Conservation (phyloP, 2,329 filamentous ascomycete species). For the Pleomassaria siparia region DNA sequence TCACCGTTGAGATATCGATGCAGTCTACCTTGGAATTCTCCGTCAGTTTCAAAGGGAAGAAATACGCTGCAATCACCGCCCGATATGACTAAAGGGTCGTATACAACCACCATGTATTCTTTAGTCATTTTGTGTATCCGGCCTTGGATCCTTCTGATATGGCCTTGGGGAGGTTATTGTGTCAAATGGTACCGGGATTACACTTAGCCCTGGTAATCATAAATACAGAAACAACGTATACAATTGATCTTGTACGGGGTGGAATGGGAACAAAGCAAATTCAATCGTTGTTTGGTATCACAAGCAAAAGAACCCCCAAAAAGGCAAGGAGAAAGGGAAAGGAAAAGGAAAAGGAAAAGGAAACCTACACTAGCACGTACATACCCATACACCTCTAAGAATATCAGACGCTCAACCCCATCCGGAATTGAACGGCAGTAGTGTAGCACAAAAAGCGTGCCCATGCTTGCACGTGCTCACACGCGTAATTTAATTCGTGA, state of each 20-base stretch:
- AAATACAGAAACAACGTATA: no score
- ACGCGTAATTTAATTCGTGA: neutral
- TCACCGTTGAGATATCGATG: conserved; percentile 13
- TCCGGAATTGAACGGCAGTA: neutral
- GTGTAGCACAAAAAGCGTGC: neutral
- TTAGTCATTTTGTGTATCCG: no score
- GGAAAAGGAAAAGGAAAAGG: neutral
- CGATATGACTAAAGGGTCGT: no score
- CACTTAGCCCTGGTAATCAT: no score
- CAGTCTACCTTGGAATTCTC: conserved; percentile 24
- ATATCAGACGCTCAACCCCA: neutral
- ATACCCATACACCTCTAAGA: neutral
- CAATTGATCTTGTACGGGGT: neutral
- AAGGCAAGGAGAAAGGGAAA: neutral
- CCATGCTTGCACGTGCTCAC: neutral
- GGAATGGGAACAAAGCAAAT: neutral
- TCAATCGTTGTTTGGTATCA: conserved; percentile 1
- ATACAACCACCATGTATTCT: neutral
- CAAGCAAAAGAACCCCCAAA: neutral
- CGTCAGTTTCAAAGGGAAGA: conserved; percentile 10
- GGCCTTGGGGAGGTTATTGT: no score
- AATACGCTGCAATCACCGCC: conserved; percentile 18
- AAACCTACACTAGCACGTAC: neutral
- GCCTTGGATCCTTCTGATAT: no score
- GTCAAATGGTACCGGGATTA: no score